Percentiles rank a stretch among this genome's conserved stretches.
Conservation (phyloP, 2,329 filamentous ascomycete genomes). For the Sphaceloma murrayae region DNA sequence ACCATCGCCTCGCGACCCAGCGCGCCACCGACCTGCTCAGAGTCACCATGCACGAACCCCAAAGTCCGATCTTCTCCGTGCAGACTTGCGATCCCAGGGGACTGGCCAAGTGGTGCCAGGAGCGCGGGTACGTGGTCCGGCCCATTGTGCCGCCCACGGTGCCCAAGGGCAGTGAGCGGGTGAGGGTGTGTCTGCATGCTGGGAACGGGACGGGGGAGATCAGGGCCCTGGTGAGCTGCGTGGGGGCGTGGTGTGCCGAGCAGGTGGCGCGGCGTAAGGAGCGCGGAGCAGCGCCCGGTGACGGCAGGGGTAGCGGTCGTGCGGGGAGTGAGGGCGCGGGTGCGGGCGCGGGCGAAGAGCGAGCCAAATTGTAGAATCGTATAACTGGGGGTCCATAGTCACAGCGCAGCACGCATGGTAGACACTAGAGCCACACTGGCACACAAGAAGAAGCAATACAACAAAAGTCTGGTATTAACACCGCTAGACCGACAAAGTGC, state of each 20-base stretch:
- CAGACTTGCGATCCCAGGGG: slow-evolving; percentile 49
- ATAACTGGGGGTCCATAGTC: too few species aligned
- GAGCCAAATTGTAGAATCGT: slow-evolving; percentile 5
- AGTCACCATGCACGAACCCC: slow-evolving; percentile 32
- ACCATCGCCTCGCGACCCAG: slow-evolving; percentile 32
- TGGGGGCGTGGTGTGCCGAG: slow-evolving; percentile 46
- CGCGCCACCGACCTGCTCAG: slow-evolving; percentile 22
- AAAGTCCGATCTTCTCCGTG: slow-evolving; percentile 56
- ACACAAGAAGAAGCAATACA: too few species aligned
- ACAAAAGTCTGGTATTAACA: slow-evolving; percentile 15
- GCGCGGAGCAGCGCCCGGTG: background rate
- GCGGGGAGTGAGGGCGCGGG: background rate
- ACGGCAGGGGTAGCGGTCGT: background rate
- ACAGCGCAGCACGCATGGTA: too few species aligned
- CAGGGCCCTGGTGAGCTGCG: slow-evolving; percentile 41
- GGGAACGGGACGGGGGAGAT: slow-evolving; percentile 52
- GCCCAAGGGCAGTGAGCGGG: slow-evolving; percentile 51
- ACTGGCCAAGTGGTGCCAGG: slow-evolving; percentile 52
- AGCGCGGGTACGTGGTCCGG: slow-evolving; percentile 49
- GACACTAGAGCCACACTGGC: too few species aligned
- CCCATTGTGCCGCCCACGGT: slow-evolving; percentile 62
- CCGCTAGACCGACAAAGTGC: too few species aligned
- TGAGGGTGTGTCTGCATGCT: slow-evolving; percentile 59
- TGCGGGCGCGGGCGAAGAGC: background rate
- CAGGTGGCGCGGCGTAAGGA: too few species aligned